Percentiles rank a stretch among this genome's conserved stretches.
phyloP scores from a whole-genome alignment of 2,329 filamentous ascomycete species.

The Ophiostoma australiae region DNA sequence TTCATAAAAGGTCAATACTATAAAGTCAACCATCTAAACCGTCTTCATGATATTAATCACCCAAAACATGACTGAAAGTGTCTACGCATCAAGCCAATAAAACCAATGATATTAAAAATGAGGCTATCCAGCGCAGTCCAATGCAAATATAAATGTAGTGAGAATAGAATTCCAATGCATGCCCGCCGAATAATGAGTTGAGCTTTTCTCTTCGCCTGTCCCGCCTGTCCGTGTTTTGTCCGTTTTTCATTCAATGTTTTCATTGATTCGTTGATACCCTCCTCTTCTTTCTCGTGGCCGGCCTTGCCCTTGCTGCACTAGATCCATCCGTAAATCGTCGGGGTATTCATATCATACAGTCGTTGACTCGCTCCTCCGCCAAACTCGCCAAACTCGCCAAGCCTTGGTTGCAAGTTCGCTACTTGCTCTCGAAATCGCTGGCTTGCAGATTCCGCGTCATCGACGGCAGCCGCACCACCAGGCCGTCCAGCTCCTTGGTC shows the following conservation, averaged over 20 bases:
- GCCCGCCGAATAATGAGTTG: constrained; percentile 4
- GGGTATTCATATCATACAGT: constrained; percentile 15
- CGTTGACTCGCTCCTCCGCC: neutral
- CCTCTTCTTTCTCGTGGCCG: neutral
- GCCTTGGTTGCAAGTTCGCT: neutral
- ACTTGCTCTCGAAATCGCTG: constrained; percentile 58
- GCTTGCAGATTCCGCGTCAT: constrained; percentile 97
- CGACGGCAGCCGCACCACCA: constrained; percentile 77
- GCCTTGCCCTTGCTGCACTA: neutral
- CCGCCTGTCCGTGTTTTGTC: neutral
- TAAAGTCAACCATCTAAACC: neutral
- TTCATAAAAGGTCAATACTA: neutral
- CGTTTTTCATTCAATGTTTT: neutral
- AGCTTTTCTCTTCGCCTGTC: neutral
- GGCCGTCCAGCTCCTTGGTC: constrained; percentile 80
- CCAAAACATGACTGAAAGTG: too few relatives aligned
- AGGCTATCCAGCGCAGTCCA: neutral
- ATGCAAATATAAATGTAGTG: neutral
- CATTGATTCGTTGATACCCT: neutral
- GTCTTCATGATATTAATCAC: too few relatives aligned
- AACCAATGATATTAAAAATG: neutral
- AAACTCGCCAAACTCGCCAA: too few relatives aligned
- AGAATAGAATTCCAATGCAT: neutral
- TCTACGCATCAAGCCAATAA: neutral
- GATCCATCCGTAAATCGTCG: constrained; percentile 12